Base-by-base conservation (phyloP, 169 alveolate genomes). In the Plasmodium adleri region DNA sequence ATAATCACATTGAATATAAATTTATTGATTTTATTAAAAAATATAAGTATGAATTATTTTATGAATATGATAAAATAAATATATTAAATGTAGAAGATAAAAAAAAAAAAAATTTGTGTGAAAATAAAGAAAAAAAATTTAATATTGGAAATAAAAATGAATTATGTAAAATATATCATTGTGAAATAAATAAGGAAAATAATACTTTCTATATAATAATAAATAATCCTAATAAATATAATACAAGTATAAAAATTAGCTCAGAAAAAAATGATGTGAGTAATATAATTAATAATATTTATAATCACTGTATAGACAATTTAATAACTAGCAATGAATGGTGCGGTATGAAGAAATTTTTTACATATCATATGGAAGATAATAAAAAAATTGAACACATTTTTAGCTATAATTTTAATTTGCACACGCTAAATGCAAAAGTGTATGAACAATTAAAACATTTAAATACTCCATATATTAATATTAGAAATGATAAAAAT, bases 1-100 rank as follows among this genome's bases (percentile, higher is more conserved):
- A 32, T 56, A 80, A 80, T 58, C 56, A 54, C 10, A 49, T 80
- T 28, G 75, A 47, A 52, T 80, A 43, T 28, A 20, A 80, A 68
- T 80, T 80, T 68, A 45, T 80, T 22, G 66, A 80, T n/a, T 80
- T 80, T 56, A 75, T 68, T 32, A 80, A 49, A 72, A 80, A 28
- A 17, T 22, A 68, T 54, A 80, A 63, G 20, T 24, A 49, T 28
- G 90, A 52, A 58, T 17, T 80, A 39, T 7, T 10, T 24, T 80
- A 68, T 45, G 47, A 39, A 7, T 60, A 80, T 50, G 90, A 80
- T 39, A 59, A 28, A 17, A 56, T 45, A 64, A 62, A 80, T 22
- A 26, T 28, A 13, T 22, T 39, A 64, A 70, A 50, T 39, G 68
- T 62, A n/a, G 2, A 52, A 9, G 70, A 72, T 54, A 24, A 10